phyloP scores from a whole-genome alignment of 768 basidiomycete genomes.

The Trametes sanguinea region DNA sequence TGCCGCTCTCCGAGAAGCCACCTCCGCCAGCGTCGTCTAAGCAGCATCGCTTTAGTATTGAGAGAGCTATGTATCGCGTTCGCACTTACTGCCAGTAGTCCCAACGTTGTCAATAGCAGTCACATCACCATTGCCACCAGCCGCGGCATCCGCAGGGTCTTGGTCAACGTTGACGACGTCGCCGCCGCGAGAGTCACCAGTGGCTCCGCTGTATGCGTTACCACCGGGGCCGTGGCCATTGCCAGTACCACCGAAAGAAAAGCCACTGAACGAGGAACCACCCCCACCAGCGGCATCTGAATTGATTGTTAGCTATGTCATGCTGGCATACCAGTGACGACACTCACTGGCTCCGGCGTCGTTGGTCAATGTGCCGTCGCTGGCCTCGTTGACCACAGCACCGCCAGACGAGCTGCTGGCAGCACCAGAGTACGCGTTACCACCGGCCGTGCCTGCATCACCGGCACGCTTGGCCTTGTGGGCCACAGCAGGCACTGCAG shows the following conservation, averaged over 20 bases:
- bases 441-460: slow-evolving; percentile 28
- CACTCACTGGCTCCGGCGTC: slow-evolving; percentile 25
- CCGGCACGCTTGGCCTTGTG: slow-evolving; percentile 25
- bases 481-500: background rate
- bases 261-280: slow-evolving; percentile 24
- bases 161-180: slow-evolving; percentile 10
- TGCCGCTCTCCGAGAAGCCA: slow-evolving; percentile 24
- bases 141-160: background rate
- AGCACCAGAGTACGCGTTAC: slow-evolving; percentile 32
- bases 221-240: slow-evolving; percentile 24
- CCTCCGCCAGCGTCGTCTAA: slow-evolving; percentile 20
- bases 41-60: background rate
- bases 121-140: background rate
- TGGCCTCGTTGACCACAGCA: slow-evolving; percentile 17
- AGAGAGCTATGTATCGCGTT: background rate
- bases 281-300: slow-evolving; percentile 21
- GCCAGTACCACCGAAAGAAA: slow-evolving; percentile 24
- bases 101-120: slow-evolving; percentile 12
- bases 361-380: slow-evolving; percentile 15
- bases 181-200: slow-evolving; percentile 23
- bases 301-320: background rate
- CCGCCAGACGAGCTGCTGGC: slow-evolving; percentile 27
- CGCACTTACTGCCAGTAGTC: slow-evolving; percentile 14
- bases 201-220: slow-evolving; percentile 24
- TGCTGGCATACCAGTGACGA: background rate